Conservation (phyloP, 75 land plant genomes). For the Azolla pinnata region DNA sequence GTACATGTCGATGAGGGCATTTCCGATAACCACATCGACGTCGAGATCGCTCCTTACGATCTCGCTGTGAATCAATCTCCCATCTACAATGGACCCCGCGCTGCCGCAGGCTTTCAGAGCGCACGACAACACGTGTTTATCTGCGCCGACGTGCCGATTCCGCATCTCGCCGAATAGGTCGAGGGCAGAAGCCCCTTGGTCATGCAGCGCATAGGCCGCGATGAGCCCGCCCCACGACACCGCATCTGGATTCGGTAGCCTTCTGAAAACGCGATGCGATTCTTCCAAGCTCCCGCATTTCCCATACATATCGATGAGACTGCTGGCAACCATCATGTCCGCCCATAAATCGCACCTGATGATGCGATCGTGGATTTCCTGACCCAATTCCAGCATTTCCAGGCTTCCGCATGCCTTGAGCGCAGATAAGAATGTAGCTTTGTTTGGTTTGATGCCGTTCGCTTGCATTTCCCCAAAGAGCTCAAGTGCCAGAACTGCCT, state of each 20-base stretch:
- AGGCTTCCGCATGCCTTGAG: conserved; percentile 11
- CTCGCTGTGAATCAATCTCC: conserved; percentile 2
- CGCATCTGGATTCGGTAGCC: conserved; percentile 31
- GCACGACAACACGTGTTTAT: neutral
- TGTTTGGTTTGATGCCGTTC: conserved; percentile 21
- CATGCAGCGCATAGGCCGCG: conserved; percentile 39
- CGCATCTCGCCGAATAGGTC: conserved; percentile 40
- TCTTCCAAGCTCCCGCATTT: conserved; percentile 25
- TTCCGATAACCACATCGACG: conserved; percentile 16
- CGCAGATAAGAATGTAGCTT: conserved; percentile 27
- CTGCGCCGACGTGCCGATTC: neutral
- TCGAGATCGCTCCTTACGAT: conserved; percentile 8
- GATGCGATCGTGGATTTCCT: conserved; percentile 12
- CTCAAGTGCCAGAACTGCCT: conserved; percentile 35
- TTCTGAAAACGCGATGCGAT: conserved; percentile 30
- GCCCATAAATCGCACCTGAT: neutral
- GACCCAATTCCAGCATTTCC: conserved; percentile 5
- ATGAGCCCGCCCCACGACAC: conserved; percentile 26
- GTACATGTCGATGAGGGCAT: conserved; percentile 24
- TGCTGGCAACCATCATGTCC: conserved; percentile 6
- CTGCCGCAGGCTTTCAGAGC: conserved; percentile 36
- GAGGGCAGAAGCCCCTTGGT: conserved; percentile 28
- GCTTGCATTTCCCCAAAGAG: conserved; percentile 39
- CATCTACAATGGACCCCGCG: conserved; percentile 29
- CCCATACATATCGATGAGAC: conserved; percentile 18